Base-by-base conservation (phyloP, 163 green algal genomes). In the Trebouxiophyceae sp. region DNA sequence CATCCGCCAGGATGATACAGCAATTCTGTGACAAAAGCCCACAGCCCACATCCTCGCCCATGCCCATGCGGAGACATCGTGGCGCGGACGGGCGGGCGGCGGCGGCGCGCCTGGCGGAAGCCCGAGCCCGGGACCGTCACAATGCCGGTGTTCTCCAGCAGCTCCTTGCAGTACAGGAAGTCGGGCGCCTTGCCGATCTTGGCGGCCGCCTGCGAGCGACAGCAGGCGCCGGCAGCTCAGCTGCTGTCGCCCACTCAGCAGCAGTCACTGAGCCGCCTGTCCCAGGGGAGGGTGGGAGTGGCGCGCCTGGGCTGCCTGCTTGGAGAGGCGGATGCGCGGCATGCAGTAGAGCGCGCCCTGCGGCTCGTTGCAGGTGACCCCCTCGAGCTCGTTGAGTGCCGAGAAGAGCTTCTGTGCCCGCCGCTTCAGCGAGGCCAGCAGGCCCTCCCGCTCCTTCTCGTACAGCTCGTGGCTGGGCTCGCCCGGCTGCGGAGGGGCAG, bases 301-400 rank as follows among this genome's bases (percentile, higher is more conserved):
- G 29, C 44, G 5, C 30, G 65, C 65, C 65, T 84, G 76, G 5
- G 92, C 66, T 4, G 90, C 93, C 68, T 90, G 91, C 32, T 78
- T 34, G 2, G 93, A 89, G 31, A 99, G 84, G 34, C 77, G 57
- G 45, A 86, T 71, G 56, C 65, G 77, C 5, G 93, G 92, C 77
- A 98, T 97, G 65, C 84, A 85, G 81, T 99, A 98, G 84, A 97
- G 91, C 5, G 91, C 89, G 20, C 94, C 94, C 76, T 99, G 91
- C 1, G 86, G 93, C 69, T 89, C 86, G 63, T 90, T 95, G 82
- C 94, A 99, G 33, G 77, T 88, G 2, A 98, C 82, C 39, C 86
- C 88, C 66, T 97, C 82, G 32, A 97, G 82, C 20, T 63, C 62
- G 81, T 97, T 97, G 76, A 99, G 96, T 31, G 78, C 46, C 44